A percentile compares a stretch with the other conserved stretches of the same genome.
phyloP scores from a whole-genome alignment of 2,329 filamentous ascomycete genomes.

The Dryadomyces sulphureus region DNA sequence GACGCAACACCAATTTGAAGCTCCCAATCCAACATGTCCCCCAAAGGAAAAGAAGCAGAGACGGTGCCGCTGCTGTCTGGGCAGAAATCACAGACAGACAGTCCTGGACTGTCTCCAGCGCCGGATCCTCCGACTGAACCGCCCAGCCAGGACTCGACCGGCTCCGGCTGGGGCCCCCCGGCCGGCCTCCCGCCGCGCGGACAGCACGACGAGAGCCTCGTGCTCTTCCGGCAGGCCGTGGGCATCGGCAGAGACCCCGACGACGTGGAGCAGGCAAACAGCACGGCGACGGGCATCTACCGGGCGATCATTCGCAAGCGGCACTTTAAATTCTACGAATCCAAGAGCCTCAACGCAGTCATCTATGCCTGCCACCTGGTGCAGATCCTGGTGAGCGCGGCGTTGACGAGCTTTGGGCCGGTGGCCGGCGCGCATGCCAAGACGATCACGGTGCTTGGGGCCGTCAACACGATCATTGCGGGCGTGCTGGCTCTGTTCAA shows the following conservation, averaged over 20 bases:
- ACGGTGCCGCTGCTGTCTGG: no score
- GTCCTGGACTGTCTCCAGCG: no score
- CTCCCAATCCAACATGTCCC: no score
- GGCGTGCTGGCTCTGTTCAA: slow-evolving; percentile 43
- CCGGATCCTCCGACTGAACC: no score
- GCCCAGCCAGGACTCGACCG: no score
- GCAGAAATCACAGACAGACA: no score
- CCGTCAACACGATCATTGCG: slow-evolving; percentile 47
- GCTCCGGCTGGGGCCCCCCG: slow-evolving; percentile 23
- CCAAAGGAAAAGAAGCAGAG: no score
- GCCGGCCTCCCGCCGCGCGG: slow-evolving; percentile 20
- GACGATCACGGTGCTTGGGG: slow-evolving; percentile 41
- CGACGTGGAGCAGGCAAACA: slow-evolving; percentile 19
- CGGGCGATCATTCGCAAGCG: slow-evolving; percentile 20
- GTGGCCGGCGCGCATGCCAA: slow-evolving; percentile 31
- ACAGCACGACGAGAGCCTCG: slow-evolving; percentile 23
- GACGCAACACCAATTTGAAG: no score
- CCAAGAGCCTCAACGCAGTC: slow-evolving; percentile 19
- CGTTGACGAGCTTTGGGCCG: slow-evolving; percentile 30
- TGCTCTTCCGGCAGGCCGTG: slow-evolving; percentile 27
- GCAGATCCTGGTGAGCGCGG: slow-evolving; percentile 32
- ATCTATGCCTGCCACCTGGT: slow-evolving; percentile 27
- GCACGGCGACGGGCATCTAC: slow-evolving; percentile 25
- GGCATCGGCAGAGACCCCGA: slow-evolving; percentile 23
- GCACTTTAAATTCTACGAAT: slow-evolving; percentile 18